Base-by-base conservation (phyloP, 768 basidiomycete genomes). In the Steccherinum ochraceum region DNA sequence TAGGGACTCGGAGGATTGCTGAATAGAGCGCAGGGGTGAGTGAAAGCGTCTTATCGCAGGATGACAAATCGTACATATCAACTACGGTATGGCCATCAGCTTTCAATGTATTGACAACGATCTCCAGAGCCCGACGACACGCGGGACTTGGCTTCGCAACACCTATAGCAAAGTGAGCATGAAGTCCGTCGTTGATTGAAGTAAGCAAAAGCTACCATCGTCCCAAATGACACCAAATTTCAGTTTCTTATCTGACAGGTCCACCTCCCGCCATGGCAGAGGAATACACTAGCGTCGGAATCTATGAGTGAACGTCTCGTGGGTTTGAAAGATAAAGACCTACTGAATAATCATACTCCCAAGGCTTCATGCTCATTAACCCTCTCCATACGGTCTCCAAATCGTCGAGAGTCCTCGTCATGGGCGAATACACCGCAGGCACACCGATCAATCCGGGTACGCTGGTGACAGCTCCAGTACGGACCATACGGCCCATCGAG, bases 301-400 rank as follows among this genome's bases (percentile, higher is more conserved):
- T n/a, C 7, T 2, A 43, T 18, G 11, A 12, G 40, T 50, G 13
- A 49, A n/a, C 10, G 2, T 23, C n/a, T n/a, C n/a, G n/a, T n/a
- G n/a, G n/a, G n/a, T 46, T 27, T 20, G 20, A 3, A 13, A 11
- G 43, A 24, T 26, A 13, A 18, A 13, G 27, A 35, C 66, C 47
- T 26, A 74, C 74, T 51, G 69, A 67, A 45, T 72, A 57, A 58
- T 76, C 75, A 48, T 74, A 74, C 65, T 64, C 2, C 70, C 71
- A 73, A 24, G 75, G 72, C 23, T 64, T 58, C 69, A 71, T 74
- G 21, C 61, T 62, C n/a, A n/a, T n/a, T n/a, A n/a, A n/a, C n/a
- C n/a, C n/a, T n/a, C n/a, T n/a, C 73, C 75, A 77, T 46, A 76
- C 67, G n/a, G 69, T 67, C 55, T 72, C 69, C 26, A 77, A 57